A percentile compares a stretch with the other conserved stretches of the same genome.
Evolutionary conservation across 2,329 filamentous ascomycete genomes (phyloP).

Genomic region (Lasiodiplodia theobromae): DNA sequence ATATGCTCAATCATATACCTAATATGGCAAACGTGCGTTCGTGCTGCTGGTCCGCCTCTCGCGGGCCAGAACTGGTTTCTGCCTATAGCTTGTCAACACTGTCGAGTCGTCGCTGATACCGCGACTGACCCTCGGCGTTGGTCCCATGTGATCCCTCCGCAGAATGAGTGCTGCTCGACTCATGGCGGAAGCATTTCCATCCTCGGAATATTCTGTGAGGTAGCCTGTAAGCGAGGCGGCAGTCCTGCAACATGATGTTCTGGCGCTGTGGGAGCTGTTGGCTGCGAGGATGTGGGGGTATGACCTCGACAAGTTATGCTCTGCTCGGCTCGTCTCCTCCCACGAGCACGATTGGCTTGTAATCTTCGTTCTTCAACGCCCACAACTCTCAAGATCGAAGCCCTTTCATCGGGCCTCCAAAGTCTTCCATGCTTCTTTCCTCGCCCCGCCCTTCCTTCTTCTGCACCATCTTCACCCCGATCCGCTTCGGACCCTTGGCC

Average conservation of each 20-base stretch:
- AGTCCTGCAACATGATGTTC: not conserved
- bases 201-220: not conserved
- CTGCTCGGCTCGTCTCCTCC: not conserved
- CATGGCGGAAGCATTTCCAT: not conserved
- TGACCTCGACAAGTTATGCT: not conserved
- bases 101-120: not conserved
- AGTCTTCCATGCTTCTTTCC: conserved; percentile 48
- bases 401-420: conserved; percentile 31
- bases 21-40: not conserved
- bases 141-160: too few species aligned
- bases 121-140: not conserved
- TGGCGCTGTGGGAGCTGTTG: not conserved
- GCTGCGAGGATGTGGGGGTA: not conserved
- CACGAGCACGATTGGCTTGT: not conserved
- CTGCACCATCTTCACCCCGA: conserved; percentile 31
- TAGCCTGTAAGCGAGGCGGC: not conserved
- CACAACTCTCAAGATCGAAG: not conserved
- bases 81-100: not conserved
- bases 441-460: conserved; percentile 31
- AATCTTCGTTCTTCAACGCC: not conserved
- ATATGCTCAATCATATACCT: not conserved
- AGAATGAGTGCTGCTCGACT: not conserved
- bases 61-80: not conserved
- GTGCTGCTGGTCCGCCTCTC: not conserved
- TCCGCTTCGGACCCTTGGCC: conserved; percentile 33